Evolutionary conservation across 805 yeast species (phyloP).

Genomic region (Blastobotrys peoriensis): DNA sequence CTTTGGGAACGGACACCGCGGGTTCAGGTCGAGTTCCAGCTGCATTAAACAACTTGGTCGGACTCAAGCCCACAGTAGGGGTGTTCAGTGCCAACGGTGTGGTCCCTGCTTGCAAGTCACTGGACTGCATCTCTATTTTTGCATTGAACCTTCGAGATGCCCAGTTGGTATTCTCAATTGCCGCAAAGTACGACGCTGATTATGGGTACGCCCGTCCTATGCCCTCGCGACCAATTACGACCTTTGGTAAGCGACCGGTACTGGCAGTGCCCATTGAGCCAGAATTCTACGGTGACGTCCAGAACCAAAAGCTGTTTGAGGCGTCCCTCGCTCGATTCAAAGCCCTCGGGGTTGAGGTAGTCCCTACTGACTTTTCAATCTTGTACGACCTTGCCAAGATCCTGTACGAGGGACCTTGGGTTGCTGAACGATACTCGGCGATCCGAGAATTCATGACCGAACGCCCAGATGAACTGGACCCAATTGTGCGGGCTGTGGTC

Average conservation of each 20-base stretch:
- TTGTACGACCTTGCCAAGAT: constrained; percentile 77
- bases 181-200: constrained; percentile 65
- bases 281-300: constrained; percentile 75
- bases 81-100: constrained; percentile 82
- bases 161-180: constrained; percentile 61
- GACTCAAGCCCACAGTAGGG: constrained; percentile 90
- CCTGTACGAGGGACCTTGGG: constrained; percentile 98
- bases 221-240: constrained; percentile 58
- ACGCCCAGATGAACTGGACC: constrained; percentile 75
- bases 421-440: constrained; percentile 88
- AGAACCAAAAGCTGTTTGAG: constrained; percentile 65
- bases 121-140: constrained; percentile 88
- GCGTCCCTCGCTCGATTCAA: constrained; percentile 51
- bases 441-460: constrained; percentile 60
- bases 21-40: constrained; percentile 99
- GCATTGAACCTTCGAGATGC: constrained; percentile 77
- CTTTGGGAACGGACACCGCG: constrained; percentile 96
- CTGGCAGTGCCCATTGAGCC: constrained; percentile 73
- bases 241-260: constrained; percentile 53
- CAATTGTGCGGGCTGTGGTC: constrained; percentile 73
- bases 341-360: constrained; percentile 54
- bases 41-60: constrained; percentile 82
- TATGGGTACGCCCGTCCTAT: constrained; percentile 78
- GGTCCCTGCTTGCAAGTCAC: constrained; percentile 94
- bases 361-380: constrained; percentile 65